Evolutionary conservation across 371 early-diverging fungal species (phyloP).

Genomic region (Pancytospora philotis): DNA sequence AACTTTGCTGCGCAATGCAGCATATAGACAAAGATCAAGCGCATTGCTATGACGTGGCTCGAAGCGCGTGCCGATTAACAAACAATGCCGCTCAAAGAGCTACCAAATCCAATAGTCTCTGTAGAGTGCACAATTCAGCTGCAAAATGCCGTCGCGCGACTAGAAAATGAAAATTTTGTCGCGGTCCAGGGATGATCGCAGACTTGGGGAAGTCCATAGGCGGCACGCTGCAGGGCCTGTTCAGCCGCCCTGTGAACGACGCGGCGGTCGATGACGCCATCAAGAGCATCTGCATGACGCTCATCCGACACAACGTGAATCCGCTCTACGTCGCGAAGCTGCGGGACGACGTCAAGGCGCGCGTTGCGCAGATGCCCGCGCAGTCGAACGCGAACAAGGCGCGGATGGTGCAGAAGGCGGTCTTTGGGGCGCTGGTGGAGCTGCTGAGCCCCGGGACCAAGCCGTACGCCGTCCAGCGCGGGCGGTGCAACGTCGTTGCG

Average conservation of each 20-base stretch:
- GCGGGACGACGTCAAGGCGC: slow-evolving; percentile 72
- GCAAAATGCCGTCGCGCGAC: too few species aligned
- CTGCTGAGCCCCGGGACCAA: slow-evolving; percentile 83
- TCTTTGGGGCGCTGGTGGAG: slow-evolving; percentile 80
- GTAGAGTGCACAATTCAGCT: too few species aligned
- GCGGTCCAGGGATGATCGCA: too few species aligned
- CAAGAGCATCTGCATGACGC: slow-evolving; percentile 54
- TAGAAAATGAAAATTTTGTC: too few species aligned
- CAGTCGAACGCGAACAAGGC: slow-evolving; percentile 75
- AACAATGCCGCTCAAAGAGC: too few species aligned
- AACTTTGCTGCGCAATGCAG: too few species aligned
- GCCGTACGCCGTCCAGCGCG: slow-evolving; percentile 73
- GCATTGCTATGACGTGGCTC: too few species aligned
- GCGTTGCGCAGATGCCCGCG: slow-evolving; percentile 70
- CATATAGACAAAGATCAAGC: too few species aligned
- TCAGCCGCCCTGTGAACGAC: slow-evolving; percentile 30
- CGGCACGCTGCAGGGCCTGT: slow-evolving; percentile 22
- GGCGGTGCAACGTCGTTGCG: slow-evolving; percentile 76
- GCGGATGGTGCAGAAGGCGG: slow-evolving; percentile 63
- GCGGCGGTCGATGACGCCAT: slow-evolving; percentile 44
- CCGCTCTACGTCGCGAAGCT: slow-evolving; percentile 72
- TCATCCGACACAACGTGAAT: slow-evolving; percentile 72
- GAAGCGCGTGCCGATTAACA: too few species aligned
- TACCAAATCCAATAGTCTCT: too few species aligned
- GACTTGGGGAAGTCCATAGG: slow-evolving; percentile 50